Base-by-base conservation (phyloP, 1,139 yeast genomes). In the Lodderomyces margitis region DNA sequence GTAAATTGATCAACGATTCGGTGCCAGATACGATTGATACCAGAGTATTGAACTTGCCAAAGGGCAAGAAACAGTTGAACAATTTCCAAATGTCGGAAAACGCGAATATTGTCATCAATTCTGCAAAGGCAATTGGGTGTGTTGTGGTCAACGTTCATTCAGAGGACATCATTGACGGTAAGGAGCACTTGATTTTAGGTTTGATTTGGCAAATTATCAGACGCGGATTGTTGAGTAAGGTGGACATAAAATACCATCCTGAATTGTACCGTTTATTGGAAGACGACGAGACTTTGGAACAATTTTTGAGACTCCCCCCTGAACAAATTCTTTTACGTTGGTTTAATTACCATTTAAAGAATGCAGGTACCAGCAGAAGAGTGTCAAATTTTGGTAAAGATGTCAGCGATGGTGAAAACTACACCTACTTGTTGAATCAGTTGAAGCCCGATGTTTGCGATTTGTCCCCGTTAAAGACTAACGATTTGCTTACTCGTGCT, bases 1-100 rank as follows among this genome's bases (percentile, higher is more conserved):
- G 97, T 20, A 87, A 89, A 63, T 82, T 92, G 62, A 89, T 94
- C 63, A 92, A 92, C 63, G 98, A 92, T 64, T 88, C 97, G 16
- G 98, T 92, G 28, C 96, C 98, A 8, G 97, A 92, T 63, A 92
- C 98, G 11, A 92, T 92, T 56, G 99, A 92, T 70, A 91, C 98
- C 19, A 87, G 99, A 75, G 98, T 92, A 21, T 78, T 92, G 61
- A 92, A 92, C 63, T 70, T 83, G 62, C 94, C 98, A 23, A 85
- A 84, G 60, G 61, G 62, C 9, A 78, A 78, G 53, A 91, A 88
- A 66, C 68, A 77, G n/a, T 76, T 92, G 60, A 92, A 94, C 73
- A 88, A 88, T 58, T 92, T 92, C 73, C 95, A 91, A 53, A 91
- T 94, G 83, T 80, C 87, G 47, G 99, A 92, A 69, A 92, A 92